Evolutionary conservation across 768 basidiomycete species (phyloP).

Genomic region (Rhizopogon roseolus): DNA sequence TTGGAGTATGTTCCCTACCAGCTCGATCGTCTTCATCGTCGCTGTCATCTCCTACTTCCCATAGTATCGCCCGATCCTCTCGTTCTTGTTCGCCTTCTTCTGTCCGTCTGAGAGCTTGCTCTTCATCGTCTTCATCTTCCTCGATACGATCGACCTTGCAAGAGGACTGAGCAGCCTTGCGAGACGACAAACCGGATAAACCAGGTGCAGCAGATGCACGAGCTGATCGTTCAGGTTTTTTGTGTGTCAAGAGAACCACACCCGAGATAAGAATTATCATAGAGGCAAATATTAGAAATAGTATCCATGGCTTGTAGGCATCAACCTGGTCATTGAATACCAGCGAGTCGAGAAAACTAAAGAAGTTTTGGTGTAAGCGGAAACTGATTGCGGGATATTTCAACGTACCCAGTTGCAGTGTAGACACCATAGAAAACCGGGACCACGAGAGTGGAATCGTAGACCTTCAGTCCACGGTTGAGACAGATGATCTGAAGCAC

Average conservation of each 20-base stretch:
- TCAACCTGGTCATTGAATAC: constrained; percentile 83
- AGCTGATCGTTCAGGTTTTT: constrained; percentile 65
- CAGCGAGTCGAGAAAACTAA: constrained; percentile 59
- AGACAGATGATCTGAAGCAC: constrained; percentile 89
- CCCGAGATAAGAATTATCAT: constrained; percentile 85
- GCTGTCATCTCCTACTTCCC: constrained; percentile 72
- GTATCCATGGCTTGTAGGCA: constrained; percentile 83
- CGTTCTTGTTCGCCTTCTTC: constrained; percentile 38
- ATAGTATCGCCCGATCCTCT: constrained; percentile 33
- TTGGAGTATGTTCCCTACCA: constrained; percentile 24
- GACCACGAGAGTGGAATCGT: constrained; percentile 88
- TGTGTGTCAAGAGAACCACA: constrained; percentile 90
- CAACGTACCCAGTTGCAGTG: constrained; percentile 68
- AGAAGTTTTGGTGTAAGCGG: constrained; percentile 6
- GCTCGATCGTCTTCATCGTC: constrained; percentile 58
- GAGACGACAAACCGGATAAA: constrained; percentile 15
- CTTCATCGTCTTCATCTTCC: constrained; percentile 33
- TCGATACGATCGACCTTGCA: constrained; percentile 9
- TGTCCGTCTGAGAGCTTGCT: constrained; percentile 28
- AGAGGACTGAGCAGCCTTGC: constrained; percentile 19
- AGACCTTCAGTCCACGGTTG: constrained; percentile 84
- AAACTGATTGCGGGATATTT: background rate
- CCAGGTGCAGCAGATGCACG: constrained; percentile 20
- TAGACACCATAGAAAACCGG: constrained; percentile 95
- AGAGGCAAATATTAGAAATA: constrained; percentile 84